phyloP scores from a whole-genome alignment of 192 early-diverging fungal genomes.

The Coemansia sp. region DNA sequence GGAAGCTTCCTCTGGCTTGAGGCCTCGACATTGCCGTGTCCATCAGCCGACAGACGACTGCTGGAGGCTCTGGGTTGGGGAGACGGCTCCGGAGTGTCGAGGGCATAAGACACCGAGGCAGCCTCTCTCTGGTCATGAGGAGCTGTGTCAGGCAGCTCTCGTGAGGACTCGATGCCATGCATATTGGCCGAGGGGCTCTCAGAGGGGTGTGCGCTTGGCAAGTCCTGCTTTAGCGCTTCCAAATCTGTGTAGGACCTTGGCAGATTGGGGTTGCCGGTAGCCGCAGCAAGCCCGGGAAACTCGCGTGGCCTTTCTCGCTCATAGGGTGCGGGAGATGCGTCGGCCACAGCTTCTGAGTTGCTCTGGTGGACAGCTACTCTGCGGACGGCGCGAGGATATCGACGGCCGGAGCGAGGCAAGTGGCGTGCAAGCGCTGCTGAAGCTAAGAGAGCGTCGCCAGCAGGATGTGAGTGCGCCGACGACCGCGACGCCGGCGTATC shows the following conservation, averaged over 20 bases:
- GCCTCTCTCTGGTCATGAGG: background rate
- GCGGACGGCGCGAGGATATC: background rate
- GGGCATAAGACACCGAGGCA: background rate
- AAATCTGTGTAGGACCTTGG: conserved; percentile 18
- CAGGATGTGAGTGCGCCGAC: background rate
- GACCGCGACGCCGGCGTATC: conserved; percentile 17
- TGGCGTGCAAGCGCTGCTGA: background rate
- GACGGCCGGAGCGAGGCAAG: background rate
- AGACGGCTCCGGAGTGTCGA: background rate
- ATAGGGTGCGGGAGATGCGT: background rate
- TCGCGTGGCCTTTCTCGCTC: background rate
- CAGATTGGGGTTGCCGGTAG: background rate
- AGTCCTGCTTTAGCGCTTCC: conserved; percentile 14
- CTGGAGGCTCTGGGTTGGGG: background rate
- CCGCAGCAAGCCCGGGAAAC: background rate
- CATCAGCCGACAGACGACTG: background rate
- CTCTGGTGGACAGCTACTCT: background rate
- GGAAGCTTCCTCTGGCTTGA: background rate
- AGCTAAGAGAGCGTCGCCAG: background rate
- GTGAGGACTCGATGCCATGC: background rate
- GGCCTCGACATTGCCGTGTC: background rate
- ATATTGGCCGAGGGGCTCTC: background rate
- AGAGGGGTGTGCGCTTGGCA: conserved; percentile 6
- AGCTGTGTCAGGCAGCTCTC: background rate
- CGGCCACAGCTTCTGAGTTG: background rate